phyloP scores from a whole-genome alignment of 257 asterid species.

The Coffea eugenioides region DNA sequence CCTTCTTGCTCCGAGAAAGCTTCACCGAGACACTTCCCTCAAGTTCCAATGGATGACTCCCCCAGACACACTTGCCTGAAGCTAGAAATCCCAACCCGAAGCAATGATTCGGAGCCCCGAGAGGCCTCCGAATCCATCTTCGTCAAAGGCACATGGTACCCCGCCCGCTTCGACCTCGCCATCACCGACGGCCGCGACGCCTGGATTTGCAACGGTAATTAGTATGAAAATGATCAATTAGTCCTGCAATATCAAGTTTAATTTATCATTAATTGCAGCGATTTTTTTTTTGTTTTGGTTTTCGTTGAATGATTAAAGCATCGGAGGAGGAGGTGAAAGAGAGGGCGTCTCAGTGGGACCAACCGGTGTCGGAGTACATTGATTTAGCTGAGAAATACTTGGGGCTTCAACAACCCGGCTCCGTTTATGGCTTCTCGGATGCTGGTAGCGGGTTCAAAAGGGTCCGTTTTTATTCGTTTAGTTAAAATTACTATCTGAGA shows the following conservation, averaged over 20 bases:
- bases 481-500: too few relatives aligned
- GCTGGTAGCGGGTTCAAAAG: conserved; percentile 76
- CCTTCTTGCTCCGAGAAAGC: neutral
- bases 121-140: conserved; percentile 49
- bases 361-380: conserved; percentile 64
- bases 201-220: conserved; percentile 75
- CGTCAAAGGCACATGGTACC: conserved; percentile 81
- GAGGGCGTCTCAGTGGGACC: conserved; percentile 94
- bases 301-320: conserved; percentile 31
- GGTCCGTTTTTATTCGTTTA: conserved; percentile 38
- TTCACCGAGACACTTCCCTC: conserved; percentile 2
- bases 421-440: conserved; percentile 76
- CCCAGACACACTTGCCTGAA: conserved; percentile 81
- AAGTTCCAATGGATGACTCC: conserved; percentile 13
- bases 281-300: neutral
- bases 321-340: conserved; percentile 82
- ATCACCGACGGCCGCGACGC: conserved; percentile 66
- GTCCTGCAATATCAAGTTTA: neutral
- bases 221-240: neutral
- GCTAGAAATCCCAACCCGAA: conserved; percentile 37
- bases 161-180: conserved; percentile 68
- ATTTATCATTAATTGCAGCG: neutral
- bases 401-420: conserved; percentile 84
- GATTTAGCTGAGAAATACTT: conserved; percentile 74
- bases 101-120: conserved; percentile 16